These are phyloP conservation scores for Aegle marmelos DNA, from an alignment of 345 rosid genomes.

Conservation along the genomic window DNA sequence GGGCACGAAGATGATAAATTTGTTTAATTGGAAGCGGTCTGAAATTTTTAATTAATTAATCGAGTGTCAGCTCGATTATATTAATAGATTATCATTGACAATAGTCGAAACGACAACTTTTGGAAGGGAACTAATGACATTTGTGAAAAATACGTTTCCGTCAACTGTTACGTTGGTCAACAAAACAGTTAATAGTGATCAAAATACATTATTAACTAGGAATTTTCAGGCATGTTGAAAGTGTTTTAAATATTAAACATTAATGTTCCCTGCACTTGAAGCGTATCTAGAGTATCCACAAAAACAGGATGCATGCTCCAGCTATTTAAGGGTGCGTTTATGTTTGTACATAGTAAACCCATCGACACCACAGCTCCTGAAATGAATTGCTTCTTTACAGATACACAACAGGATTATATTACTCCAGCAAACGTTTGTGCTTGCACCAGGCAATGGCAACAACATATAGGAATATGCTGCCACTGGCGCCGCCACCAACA, in stretches of 20 bases:
- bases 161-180: not conserved
- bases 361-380: not conserved
- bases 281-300: too few relatives aligned
- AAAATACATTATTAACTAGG: too few relatives aligned
- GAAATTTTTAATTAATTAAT: not conserved
- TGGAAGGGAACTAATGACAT: not conserved
- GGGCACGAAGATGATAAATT: too few relatives aligned
- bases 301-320: too few relatives aligned
- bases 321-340: not conserved
- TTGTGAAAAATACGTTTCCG: too few relatives aligned
- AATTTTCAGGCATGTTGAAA: too few relatives aligned
- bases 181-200: too few relatives aligned
- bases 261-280: too few relatives aligned
- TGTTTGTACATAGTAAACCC: not conserved
- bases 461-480: slow-evolving; percentile 55
- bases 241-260: too few relatives aligned
- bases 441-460: slow-evolving; percentile 84
- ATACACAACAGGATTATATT: not conserved
- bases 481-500: slow-evolving; percentile 57
- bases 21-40: not conserved
- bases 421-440: slow-evolving; percentile 72
- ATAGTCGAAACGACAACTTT: not conserved
- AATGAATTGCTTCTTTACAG: not conserved
- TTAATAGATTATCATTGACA: not conserved
- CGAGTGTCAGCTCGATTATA: not conserved